phyloP scores from a whole-genome alignment of 148 eudicot species.

The Dianthus caryophyllus region DNA sequence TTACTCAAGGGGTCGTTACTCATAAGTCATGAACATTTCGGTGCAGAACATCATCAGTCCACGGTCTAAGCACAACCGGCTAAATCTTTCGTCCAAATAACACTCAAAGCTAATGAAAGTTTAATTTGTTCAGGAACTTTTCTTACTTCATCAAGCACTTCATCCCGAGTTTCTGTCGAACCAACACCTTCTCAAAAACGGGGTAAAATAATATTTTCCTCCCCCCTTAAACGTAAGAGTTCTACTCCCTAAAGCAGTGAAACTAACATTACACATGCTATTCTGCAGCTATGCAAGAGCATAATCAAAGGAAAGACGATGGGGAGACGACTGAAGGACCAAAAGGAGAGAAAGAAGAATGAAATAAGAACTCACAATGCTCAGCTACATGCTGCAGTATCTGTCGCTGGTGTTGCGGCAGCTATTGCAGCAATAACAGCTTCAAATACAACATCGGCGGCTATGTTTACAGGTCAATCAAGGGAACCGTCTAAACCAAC shows the following conservation, averaged over 20 bases:
- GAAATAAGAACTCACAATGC: conserved; percentile 89
- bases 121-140: conserved; percentile 51
- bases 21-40: too few species aligned
- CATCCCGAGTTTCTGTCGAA: conserved; percentile 59
- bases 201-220: conserved; percentile 39
- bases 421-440: conserved; percentile 83
- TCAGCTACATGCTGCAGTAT: conserved; percentile 79
- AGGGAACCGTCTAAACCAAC: conserved; percentile 41
- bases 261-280: neutral
- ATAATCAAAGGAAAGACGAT: conserved; percentile 63
- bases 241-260: neutral
- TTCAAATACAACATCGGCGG: conserved; percentile 37
- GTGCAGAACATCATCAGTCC: too few species aligned
- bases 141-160: conserved; percentile 73
- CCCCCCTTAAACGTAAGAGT: neutral
- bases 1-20: too few species aligned
- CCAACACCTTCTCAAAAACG: conserved; percentile 68
- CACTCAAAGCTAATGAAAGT: conserved; percentile 10
- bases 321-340: conserved; percentile 71
- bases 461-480: conserved; percentile 28
- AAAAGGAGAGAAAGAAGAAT: conserved; percentile 71
- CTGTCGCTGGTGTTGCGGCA: conserved; percentile 95
- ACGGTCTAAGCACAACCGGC: neutral
- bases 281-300: conserved; percentile 54
- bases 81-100: neutral